phyloP scores from a whole-genome alignment of 495 filamentous ascomycete genomes.

The Sphaerosporella brunnea region DNA sequence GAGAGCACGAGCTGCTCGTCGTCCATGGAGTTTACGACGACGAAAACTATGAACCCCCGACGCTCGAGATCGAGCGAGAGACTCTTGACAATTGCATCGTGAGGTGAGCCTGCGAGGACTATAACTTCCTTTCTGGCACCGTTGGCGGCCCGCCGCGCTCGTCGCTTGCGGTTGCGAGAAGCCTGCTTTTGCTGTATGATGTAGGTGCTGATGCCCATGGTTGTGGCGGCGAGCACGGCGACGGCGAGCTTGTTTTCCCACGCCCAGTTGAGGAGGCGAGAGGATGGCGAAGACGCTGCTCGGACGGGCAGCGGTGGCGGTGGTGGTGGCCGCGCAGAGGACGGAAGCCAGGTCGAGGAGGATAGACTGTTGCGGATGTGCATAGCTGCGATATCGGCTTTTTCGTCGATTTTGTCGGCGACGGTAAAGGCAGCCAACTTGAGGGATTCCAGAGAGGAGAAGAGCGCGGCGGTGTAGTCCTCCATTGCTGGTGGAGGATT shows the following conservation, averaged over 20 bases:
- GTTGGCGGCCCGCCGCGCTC: slow-evolving; percentile 58
- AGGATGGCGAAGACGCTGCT: not conserved
- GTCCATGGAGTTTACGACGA: slow-evolving; percentile 59
- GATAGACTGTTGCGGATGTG: not conserved
- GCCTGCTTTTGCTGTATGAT: not conserved
- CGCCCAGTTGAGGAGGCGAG: not conserved
- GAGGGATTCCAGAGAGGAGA: not conserved
- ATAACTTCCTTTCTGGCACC: slow-evolving; percentile 83
- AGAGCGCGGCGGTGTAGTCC: not conserved
- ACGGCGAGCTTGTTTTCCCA: not conserved
- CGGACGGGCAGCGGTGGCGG: not conserved
- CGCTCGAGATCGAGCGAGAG: slow-evolving; percentile 73
- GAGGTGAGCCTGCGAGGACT: slow-evolving; percentile 61
- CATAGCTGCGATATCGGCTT: slow-evolving; percentile 1
- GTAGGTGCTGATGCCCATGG: slow-evolving; percentile 2
- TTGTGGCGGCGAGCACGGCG: not conserved
- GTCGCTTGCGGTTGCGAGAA: slow-evolving; percentile 32
- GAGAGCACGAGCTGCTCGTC: slow-evolving; percentile 71
- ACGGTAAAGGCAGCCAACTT: not conserved
- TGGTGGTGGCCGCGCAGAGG: not conserved
- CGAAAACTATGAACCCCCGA: slow-evolving; percentile 81
- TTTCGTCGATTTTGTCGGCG: slow-evolving; percentile 5
- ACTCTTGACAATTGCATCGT: slow-evolving; percentile 61
- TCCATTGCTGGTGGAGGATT: too few relatives aligned
- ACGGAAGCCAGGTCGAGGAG: slow-evolving; percentile 1